A percentile compares a stretch with the other conserved stretches of the same genome.
Conservation (phyloP, 176 grass and related monocot species). For the Oryza rufipogon region DNA sequence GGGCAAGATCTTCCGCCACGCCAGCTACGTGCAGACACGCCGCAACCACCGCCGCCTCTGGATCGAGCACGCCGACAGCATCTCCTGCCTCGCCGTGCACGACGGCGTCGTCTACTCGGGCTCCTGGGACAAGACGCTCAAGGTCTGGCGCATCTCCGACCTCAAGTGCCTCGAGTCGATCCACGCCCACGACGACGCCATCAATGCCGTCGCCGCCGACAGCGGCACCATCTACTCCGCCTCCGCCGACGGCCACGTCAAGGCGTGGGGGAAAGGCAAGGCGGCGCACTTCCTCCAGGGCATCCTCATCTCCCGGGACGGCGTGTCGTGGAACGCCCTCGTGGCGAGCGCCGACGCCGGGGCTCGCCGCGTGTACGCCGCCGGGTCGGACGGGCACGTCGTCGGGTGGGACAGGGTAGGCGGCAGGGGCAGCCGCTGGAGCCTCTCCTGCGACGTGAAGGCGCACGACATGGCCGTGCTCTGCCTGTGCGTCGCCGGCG, state of each 20-base stretch:
- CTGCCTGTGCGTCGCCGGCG: constrained; percentile 61
- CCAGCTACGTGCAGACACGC: constrained; percentile 71
- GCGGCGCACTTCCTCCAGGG: constrained; percentile 51
- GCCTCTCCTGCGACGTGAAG: constrained; percentile 60
- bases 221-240: constrained; percentile 64
- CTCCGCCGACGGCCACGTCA: constrained; percentile 85
- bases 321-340: constrained; percentile 76
- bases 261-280: constrained; percentile 70
- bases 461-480: constrained; percentile 78
- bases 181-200: constrained; percentile 88
- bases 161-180: constrained; percentile 90
- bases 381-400: constrained; percentile 70
- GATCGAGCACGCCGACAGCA: constrained; percentile 98
- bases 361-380: constrained; percentile 54
- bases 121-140: constrained; percentile 88
- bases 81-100: constrained; percentile 93
- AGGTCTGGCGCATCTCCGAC: constrained; percentile 84
- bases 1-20: constrained; percentile 62
- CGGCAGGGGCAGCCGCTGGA: constrained; percentile 52
- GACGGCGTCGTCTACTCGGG: constrained; percentile 73
- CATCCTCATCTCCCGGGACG: constrained; percentile 55
- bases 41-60: constrained; percentile 63
- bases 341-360: constrained; percentile 31
- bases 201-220: constrained; percentile 63
- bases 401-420: constrained; percentile 51